Evolutionary conservation across 2,329 filamentous ascomycete genomes (phyloP), one percentile per base, ranked within the genome.

Genomic region (Bipolaris oryzae): DNA sequence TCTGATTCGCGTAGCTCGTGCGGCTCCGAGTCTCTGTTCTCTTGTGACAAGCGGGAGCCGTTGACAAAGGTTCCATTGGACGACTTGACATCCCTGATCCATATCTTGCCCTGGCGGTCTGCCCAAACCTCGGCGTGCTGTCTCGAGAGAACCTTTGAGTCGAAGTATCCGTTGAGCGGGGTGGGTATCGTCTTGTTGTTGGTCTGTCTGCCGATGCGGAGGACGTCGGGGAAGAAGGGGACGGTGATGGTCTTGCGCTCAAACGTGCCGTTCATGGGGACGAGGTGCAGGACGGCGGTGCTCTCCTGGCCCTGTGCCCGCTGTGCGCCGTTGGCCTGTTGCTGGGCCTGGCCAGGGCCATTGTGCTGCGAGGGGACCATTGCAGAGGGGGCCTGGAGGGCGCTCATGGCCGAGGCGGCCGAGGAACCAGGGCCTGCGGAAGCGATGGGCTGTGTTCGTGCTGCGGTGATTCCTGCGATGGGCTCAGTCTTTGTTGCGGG

Each of bases 61-160:
- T 99, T 99, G 66, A 99, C 94, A 76, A 99, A 99, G 0, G 95
- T 99, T 56, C 95, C 95, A 74, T 99, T 99, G 38, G 95, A 99
- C 0, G 95, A 98, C 78, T 98, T 99, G 68, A 99, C 90, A 78
- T 99, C 95, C 55, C 93, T 87, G 66, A 99, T 98, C 85, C 89
- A 98, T 41, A 99, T 89, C 74, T 96, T 96, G 50, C 93, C 93
- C 60, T 79, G 82, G 61, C 90, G 88, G 51, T 91, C 88, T 13
- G 95, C 92, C 87, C 92, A 98, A 35, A 99, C 90, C 75, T 99
- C 95, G 34, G 95, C 95, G 76, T 99, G 95, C 74, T 97, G 92
- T 68, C 95, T 85, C 37, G 95, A 98, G 21, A 99, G 84, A 23
- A 99, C 95, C 77, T 99, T 99, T 49, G 94, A 98, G 76, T 99